Percentiles rank a stretch among this genome's conserved stretches.
These are phyloP conservation scores for Fusarium sp. DNA, from an alignment of 2,329 filamentous ascomycete species.

Conservation along the genomic window DNA sequence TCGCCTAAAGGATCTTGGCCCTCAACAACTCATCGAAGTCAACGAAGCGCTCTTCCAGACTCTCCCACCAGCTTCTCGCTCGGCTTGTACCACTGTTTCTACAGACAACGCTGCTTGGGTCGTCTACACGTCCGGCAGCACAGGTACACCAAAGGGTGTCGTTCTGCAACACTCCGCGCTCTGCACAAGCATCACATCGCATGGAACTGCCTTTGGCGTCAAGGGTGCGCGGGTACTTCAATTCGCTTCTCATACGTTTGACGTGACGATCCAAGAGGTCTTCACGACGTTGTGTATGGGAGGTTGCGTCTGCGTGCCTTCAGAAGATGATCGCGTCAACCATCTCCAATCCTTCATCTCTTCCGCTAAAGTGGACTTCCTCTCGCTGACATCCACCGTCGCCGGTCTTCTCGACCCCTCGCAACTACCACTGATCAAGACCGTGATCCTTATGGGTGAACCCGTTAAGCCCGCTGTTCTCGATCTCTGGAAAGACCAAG, in stretches of 20 bases:
- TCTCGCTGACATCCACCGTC: not conserved
- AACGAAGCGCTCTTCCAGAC: not conserved
- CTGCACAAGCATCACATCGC: not conserved
- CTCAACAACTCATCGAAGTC: not conserved
- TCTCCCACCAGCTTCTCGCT: accelerated
- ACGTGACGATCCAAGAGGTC: not conserved
- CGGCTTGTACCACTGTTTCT: not conserved
- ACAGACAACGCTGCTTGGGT: not conserved
- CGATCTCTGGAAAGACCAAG: constrained; percentile 1
- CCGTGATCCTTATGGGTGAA: not conserved
- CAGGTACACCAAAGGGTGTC: not conserved
- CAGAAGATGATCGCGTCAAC: constrained; percentile 1
- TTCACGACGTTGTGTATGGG: not conserved
- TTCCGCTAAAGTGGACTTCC: not conserved
- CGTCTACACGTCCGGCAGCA: not conserved
- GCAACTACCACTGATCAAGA: not conserved
- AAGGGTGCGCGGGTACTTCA: not conserved
- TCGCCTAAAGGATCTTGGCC: not conserved
- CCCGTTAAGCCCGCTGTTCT: not conserved
- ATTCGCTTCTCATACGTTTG: not conserved
- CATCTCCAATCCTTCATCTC: not conserved
- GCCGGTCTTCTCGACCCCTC: not conserved
- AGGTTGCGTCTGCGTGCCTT: not conserved
- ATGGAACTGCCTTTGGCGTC: not conserved
- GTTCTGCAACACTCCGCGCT: not conserved